Conservation (phyloP, 2,329 filamentous ascomycete genomes). For the Talaromyces verruculosus region DNA sequence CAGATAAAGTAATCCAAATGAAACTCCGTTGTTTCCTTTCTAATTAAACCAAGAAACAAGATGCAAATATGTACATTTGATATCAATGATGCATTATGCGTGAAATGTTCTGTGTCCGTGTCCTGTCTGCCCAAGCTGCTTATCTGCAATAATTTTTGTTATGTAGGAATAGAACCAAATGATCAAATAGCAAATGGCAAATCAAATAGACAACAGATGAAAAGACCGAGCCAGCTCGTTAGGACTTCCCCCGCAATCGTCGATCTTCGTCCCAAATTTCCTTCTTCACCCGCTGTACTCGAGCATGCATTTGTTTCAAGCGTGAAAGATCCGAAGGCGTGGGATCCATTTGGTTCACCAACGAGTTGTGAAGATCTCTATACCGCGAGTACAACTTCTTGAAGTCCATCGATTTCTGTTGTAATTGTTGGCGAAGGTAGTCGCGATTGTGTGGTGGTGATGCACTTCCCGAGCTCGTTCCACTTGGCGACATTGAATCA, state of each 20-base stretch:
- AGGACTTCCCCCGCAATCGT: conserved; percentile 29
- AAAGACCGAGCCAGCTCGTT: conserved; percentile 1
- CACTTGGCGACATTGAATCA: conserved; percentile 40
- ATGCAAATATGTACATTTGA: conserved; percentile 5
- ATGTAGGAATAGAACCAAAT: background rate
- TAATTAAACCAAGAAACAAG: background rate
- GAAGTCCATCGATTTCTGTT: conserved; percentile 50
- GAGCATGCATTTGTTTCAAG: conserved; percentile 55
- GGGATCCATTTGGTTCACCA: conserved; percentile 42
- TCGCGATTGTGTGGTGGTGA: conserved; percentile 42
- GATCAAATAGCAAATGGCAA: background rate
- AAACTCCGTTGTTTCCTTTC: conserved; percentile 5
- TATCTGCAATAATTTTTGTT: background rate
- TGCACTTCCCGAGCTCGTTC: conserved; percentile 43
- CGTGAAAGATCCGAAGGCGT: conserved; percentile 53
- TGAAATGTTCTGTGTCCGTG: background rate
- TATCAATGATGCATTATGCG: background rate
- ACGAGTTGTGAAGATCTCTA: conserved; percentile 53
- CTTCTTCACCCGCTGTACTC: conserved; percentile 57
- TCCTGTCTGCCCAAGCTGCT: background rate
- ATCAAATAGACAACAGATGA: background rate
- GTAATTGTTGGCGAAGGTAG: conserved; percentile 39
- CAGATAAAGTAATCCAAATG: background rate
- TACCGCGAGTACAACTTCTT: conserved; percentile 61
- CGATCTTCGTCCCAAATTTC: conserved; percentile 54